Evolutionary conservation across 2,329 filamentous ascomycete genomes (phyloP).

Genomic region (Rhinocladiella mackenziei): DNA sequence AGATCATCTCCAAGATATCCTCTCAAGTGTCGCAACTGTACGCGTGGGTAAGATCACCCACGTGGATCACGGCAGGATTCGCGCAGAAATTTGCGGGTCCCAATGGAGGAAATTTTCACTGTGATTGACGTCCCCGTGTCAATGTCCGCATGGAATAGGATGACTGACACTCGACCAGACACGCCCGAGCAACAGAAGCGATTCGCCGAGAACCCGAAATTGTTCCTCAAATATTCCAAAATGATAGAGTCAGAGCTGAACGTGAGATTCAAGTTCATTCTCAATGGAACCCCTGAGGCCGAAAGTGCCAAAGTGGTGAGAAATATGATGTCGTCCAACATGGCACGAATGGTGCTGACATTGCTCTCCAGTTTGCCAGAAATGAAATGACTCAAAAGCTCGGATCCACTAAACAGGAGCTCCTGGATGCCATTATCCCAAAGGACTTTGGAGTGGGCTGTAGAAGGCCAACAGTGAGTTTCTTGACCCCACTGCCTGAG

Average conservation of each 20-base stretch:
- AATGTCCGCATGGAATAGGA: neutral
- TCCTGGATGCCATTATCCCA: conserved; percentile 47
- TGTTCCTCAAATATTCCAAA: conserved; percentile 43
- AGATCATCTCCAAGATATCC: conserved; percentile 45
- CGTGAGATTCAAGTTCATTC: conserved; percentile 51
- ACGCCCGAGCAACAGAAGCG: conserved; percentile 22
- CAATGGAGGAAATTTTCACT: conserved; percentile 25
- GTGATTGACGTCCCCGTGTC: conserved; percentile 4
- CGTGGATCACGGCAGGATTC: conserved; percentile 32
- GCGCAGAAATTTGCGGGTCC: conserved; percentile 28
- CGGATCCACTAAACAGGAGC: conserved; percentile 30
- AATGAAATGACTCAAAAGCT: conserved; percentile 34
- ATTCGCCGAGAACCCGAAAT: conserved; percentile 16
- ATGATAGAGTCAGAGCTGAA: conserved; percentile 50
- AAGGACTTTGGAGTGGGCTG: conserved; percentile 42
- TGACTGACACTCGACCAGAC: conserved; percentile 10
- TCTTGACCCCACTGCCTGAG: conserved; percentile 32
- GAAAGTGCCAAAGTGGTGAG: conserved; percentile 35
- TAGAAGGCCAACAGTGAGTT: conserved; percentile 39
- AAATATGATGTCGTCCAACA: conserved; percentile 7
- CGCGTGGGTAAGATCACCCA: conserved; percentile 33
- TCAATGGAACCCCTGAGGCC: conserved; percentile 48
- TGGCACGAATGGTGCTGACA: neutral
- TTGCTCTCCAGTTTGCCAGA: conserved; percentile 10
- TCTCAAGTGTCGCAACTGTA: conserved; percentile 33